These are phyloP conservation scores for Pelargonium nanum DNA, from an alignment of 345 rosid species.

Conservation along the genomic window DNA sequence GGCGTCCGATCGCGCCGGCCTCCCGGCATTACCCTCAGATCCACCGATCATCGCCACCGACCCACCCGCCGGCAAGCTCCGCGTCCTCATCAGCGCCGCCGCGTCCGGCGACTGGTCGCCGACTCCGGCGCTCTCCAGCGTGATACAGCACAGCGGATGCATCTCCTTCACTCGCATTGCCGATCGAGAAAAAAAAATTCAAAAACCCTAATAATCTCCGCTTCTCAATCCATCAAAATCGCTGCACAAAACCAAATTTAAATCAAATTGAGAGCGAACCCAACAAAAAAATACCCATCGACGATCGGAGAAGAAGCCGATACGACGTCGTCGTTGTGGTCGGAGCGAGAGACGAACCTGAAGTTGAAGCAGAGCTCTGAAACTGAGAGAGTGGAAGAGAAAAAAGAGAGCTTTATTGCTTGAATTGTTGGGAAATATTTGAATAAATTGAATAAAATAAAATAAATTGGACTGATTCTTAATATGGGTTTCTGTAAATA, in stretches of 20 bases:
- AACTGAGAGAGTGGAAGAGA: background rate
- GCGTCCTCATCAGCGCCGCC: constrained; percentile 34
- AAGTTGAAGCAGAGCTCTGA: background rate
- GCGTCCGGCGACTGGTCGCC: constrained; percentile 56
- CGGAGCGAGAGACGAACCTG: background rate
- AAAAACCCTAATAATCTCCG: no score
- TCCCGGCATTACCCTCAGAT: constrained; percentile 31
- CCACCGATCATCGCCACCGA: constrained; percentile 14
- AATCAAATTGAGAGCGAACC: no score
- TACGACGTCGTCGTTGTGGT: no score
- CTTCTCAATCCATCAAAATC: no score
- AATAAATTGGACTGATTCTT: no score
- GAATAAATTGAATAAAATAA: background rate
- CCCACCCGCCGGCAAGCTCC: constrained; percentile 62
- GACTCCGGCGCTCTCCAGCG: constrained; percentile 50
- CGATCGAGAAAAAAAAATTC: background rate
- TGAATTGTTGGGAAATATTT: background rate
- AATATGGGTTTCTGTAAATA: background rate
- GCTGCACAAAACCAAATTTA: no score
- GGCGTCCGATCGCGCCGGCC: constrained; percentile 38
- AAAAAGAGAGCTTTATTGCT: background rate
- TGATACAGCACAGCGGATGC: constrained; percentile 90
- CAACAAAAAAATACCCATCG: no score
- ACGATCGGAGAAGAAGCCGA: background rate
- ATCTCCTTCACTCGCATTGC: constrained; percentile 84